A percentile compares a stretch with the other conserved stretches of the same genome.
Evolutionary conservation across 805 yeast species (phyloP).

Genomic region (Maudiozyma bulderi): DNA sequence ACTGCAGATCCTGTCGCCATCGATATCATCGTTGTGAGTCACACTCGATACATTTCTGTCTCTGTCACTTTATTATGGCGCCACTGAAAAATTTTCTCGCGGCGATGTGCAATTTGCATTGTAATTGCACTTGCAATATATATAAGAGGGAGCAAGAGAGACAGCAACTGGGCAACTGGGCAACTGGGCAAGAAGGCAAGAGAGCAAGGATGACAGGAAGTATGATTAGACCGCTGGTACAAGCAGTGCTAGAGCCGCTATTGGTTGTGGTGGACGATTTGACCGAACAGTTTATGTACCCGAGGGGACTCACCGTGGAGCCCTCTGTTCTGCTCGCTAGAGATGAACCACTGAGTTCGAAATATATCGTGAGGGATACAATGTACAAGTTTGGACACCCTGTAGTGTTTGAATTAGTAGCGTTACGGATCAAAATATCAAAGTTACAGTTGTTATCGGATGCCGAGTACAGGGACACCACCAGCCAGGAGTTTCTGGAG

Average conservation of each 20-base stretch:
- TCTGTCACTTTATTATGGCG: no score
- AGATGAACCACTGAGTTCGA: background rate
- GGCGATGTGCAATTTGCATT: no score
- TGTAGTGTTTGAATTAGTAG: slow-evolving; percentile 16
- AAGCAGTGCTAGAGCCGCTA: background rate
- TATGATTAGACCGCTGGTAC: background rate
- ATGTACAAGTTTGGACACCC: slow-evolving; percentile 18
- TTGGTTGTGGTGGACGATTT: slow-evolving; percentile 13
- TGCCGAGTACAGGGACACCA: background rate
- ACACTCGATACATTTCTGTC: no score
- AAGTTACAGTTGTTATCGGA: background rate
- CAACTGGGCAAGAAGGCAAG: no score
- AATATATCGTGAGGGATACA: background rate
- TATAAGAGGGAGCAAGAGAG: no score
- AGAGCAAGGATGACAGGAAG: no score
- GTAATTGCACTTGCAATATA: no score
- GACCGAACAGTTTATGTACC: slow-evolving; percentile 23
- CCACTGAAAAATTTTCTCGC: no score
- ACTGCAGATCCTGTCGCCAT: background rate
- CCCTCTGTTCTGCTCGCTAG: slow-evolving; percentile 4
- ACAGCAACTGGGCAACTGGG: no score
- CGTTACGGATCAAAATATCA: slow-evolving; percentile 9
- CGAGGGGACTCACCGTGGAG: slow-evolving; percentile 7
- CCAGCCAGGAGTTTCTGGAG: background rate
- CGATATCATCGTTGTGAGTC: no score